Base-by-base conservation (phyloP, 176 grass and related monocot genomes). In the Dactylis glomerata region DNA sequence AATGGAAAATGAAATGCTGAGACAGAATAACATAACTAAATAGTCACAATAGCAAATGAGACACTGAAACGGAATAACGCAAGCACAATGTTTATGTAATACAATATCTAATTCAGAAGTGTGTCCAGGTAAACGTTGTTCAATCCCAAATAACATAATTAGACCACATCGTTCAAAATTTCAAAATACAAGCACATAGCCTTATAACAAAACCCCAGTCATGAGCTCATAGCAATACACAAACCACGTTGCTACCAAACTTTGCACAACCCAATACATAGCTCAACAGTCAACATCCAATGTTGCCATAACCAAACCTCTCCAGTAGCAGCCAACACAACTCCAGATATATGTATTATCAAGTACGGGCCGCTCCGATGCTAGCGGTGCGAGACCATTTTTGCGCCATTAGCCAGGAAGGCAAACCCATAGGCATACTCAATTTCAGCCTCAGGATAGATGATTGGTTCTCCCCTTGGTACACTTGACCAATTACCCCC, bases 271-370 rank as follows among this genome's bases (percentile, higher is more conserved):
- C 74, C 56, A 65, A 79, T 78, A 86, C 73, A 90, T 83, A 79
- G 68, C 37, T 30, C 74, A 63, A 70, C 28, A 85, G 57, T 46
- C 84, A 65, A 72, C 30, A 85, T 38, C 66, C 84, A 68, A 74
- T 74, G 67, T 33, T 41, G 81, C 49, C 77, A 84, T 70, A 63
- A 87, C 81, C 68, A 76, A 79, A 80, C 78, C 81, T 42, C 84
- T 50, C 49, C 75, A 30, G 75, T 90, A 67, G 80, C 80, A 79
- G 88, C 57, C 71, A 68, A 87, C 89, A 87, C 81, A 83, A 87
- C 68, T 84, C 84, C 81, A 87, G 81, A 75, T 75, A 90, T 87
- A 87, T 80, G 57, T 90, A 85, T 79, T 90, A 91, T 84, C 89
- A 84, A 79, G 85, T 84, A 84, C 68, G 14, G 88, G 85, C 68